phyloP scores from a whole-genome alignment of 2,329 filamentous ascomycete species.

The Colletotrichum tropicicola region DNA sequence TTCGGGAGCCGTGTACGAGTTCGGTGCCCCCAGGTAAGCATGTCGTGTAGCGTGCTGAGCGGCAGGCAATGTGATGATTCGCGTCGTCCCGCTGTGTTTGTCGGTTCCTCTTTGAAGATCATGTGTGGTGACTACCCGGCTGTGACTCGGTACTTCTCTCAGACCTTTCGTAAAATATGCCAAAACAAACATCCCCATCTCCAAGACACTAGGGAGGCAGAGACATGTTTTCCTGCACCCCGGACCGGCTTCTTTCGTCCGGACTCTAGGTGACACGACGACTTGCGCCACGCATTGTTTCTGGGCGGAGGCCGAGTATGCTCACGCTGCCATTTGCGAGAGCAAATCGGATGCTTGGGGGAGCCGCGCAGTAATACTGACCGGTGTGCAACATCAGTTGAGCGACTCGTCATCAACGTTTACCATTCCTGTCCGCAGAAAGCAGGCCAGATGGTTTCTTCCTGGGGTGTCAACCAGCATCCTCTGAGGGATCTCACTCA shows the following conservation, averaged over 20 bases:
- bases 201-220: slow-evolving; percentile 2
- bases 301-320: not conserved
- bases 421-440: too few relatives aligned
- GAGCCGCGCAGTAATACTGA: too few relatives aligned
- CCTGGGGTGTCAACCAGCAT: not conserved
- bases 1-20: not conserved
- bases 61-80: not conserved
- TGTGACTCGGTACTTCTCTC: not conserved
- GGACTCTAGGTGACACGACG: not conserved
- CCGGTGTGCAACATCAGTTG: too few relatives aligned
- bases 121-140: not conserved
- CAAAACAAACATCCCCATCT: not conserved
- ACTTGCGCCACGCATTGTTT: not conserved
- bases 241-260: slow-evolving; percentile 4
- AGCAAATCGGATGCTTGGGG: not conserved
- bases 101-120: not conserved
- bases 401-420: too few relatives aligned
- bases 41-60: not conserved
- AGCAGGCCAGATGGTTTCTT: not conserved
- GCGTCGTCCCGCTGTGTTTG: not conserved
- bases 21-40: not conserved
- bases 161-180: not conserved
- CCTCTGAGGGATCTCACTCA: too few relatives aligned
- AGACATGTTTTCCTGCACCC: slow-evolving; percentile 15
- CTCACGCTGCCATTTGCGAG: not conserved